A percentile compares a stretch with the other conserved stretches of the same genome.
phyloP scores from a whole-genome alignment of 2,329 filamentous ascomycete genomes.

The Leptographium procerum region DNA sequence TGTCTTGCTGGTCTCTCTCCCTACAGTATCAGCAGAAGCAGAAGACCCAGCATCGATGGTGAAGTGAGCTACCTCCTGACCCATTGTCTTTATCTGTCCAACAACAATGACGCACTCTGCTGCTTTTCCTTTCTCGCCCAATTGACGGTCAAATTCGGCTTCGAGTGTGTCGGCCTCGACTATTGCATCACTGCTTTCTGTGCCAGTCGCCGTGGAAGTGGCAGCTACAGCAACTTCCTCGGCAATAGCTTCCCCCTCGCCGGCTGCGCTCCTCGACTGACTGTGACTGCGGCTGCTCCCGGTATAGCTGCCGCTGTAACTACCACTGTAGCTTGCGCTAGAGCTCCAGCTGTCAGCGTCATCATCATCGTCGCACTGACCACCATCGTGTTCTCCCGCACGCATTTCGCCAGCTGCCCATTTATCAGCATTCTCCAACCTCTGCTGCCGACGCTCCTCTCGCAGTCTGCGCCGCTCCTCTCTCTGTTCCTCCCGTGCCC shows the following conservation, averaged over 20 bases:
- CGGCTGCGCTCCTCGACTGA: background rate
- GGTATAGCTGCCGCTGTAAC: conserved; percentile 14
- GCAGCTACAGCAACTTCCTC: background rate
- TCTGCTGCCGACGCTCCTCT: background rate
- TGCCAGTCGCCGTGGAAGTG: background rate
- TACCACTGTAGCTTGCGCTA: conserved; percentile 18
- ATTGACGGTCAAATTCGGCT: background rate
- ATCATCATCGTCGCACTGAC: background rate
- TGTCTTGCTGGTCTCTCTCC: background rate
- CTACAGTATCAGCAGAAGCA: background rate
- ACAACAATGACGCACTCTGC: background rate
- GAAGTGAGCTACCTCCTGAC: background rate
- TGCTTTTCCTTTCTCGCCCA: background rate
- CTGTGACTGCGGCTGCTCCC: conserved; percentile 17
- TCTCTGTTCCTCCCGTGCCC: conserved; percentile 9
- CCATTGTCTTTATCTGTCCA: background rate
- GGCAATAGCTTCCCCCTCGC: background rate
- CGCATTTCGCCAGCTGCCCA: background rate
- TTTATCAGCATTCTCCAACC: background rate
- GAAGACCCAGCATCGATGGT: background rate
- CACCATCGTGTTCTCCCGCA: background rate
- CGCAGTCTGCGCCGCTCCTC: background rate
- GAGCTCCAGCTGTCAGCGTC: conserved; percentile 11
- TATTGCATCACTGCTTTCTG: background rate
- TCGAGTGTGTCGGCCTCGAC: background rate